Evolutionary conservation across 345 rosid species (phyloP).

Genomic region (Acer negundo): DNA sequence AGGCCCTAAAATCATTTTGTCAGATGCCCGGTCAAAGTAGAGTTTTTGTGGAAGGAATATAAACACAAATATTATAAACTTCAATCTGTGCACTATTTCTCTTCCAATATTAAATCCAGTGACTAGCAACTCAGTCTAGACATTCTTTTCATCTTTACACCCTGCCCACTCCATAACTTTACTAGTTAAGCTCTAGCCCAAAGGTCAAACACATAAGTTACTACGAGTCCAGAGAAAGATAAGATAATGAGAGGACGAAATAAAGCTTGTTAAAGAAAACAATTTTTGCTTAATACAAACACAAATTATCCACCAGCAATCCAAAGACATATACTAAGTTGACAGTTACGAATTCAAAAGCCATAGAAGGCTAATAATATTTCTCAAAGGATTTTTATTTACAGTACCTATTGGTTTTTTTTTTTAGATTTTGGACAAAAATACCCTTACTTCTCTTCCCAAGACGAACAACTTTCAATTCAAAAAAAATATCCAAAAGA

Average conservation of each 20-base stretch:
- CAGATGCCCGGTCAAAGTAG: neutral
- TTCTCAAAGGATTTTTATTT: neutral
- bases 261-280: neutral
- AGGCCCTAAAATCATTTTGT: neutral
- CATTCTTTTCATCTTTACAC: neutral
- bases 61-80: neutral
- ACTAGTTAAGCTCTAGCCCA: neutral
- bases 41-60: neutral
- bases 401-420: too few species aligned
- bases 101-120: neutral
- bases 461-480: too few species aligned
- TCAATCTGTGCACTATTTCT: neutral
- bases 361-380: neutral
- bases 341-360: neutral
- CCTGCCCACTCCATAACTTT: neutral
- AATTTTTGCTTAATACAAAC: neutral
- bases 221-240: neutral
- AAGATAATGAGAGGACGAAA: neutral
- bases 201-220: neutral
- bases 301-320: neutral
- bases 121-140: neutral
- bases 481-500: too few species aligned
- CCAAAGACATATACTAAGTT: neutral
- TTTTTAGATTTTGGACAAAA: too few species aligned
- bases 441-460: too few species aligned